Percentiles rank a stretch among this genome's conserved stretches.
Evolutionary conservation across 139 green algal genomes (phyloP).

Genomic region (Asterochloris erici): DNA sequence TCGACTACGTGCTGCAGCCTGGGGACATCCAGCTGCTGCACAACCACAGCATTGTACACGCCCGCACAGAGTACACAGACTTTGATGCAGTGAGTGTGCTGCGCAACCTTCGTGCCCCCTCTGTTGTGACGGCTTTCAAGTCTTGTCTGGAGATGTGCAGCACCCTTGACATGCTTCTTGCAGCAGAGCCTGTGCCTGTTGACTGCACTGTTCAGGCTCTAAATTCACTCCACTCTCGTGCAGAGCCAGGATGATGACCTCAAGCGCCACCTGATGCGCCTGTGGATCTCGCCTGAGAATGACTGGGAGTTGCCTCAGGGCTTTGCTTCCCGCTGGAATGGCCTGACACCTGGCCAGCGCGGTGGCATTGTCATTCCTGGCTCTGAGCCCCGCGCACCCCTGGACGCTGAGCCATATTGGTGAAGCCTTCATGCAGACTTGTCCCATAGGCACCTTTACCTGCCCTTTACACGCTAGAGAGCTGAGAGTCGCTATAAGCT

Average conservation of each 20-base stretch:
- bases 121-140: neutral
- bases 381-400: slow-evolving; percentile 1
- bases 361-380: slow-evolving; percentile 28
- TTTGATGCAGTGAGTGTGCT: slow-evolving; percentile 6
- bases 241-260: neutral
- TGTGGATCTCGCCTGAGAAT: slow-evolving; percentile 43
- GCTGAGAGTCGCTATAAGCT: too few relatives aligned
- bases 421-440: too few relatives aligned
- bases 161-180: neutral
- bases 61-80: slow-evolving; percentile 44
- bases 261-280: slow-evolving; percentile 47
- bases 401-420: slow-evolving; percentile 10
- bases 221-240: neutral
- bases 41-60: slow-evolving; percentile 64
- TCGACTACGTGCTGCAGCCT: slow-evolving; percentile 58
- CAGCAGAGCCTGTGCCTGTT: neutral
- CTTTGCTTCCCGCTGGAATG: slow-evolving; percentile 21
- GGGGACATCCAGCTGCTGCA: slow-evolving; percentile 67
- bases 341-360: slow-evolving; percentile 29
- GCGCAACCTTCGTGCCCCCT: neutral
- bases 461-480: too few relatives aligned
- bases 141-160: neutral
- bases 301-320: slow-evolving; percentile 26
- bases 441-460: too few relatives aligned
- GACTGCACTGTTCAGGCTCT: neutral